Evolutionary conservation across 2,329 filamentous ascomycete species (phyloP).

Genomic region (Neofusicoccum sp.): DNA sequence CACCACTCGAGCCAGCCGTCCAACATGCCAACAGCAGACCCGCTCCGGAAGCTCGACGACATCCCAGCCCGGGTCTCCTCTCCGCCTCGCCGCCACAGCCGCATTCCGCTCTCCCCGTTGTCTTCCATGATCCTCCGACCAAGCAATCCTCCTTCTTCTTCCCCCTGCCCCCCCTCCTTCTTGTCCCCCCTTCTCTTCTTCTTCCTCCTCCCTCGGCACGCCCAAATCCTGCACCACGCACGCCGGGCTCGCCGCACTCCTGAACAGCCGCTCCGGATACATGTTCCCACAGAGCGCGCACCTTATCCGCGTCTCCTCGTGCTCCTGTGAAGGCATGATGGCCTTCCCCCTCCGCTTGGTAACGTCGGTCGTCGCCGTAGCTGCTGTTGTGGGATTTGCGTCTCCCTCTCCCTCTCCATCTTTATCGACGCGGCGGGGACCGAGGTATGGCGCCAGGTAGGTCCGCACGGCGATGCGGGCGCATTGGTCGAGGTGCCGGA

Average conservation of each 20-base stretch:
- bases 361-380: not conserved
- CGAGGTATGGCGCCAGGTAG: slow-evolving; percentile 27
- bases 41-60: slow-evolving; percentile 33
- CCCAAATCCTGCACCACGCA: slow-evolving; percentile 24
- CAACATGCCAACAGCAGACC: slow-evolving; percentile 40
- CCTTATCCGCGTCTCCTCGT: slow-evolving; percentile 21
- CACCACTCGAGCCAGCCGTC: slow-evolving; percentile 30
- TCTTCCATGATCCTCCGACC: not conserved
- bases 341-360: not conserved
- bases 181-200: not conserved
- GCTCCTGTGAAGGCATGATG: not conserved
- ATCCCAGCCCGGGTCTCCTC: slow-evolving; percentile 20
- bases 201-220: not conserved
- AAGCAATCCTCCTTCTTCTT: not conserved
- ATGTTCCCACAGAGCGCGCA: slow-evolving; percentile 37
- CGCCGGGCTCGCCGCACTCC: slow-evolving; percentile 33
- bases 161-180: not conserved
- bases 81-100: not conserved
- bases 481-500: slow-evolving; percentile 29
- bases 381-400: not conserved
- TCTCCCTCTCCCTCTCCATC: not conserved
- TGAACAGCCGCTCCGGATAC: slow-evolving; percentile 35
- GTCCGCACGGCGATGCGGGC: slow-evolving; percentile 33
- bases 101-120: not conserved
- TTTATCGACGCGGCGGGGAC: too few species aligned